These are phyloP conservation scores for Globisporangium acanthophoron DNA, from an alignment of 352 stramenopile genomes.

Conservation along the genomic window DNA sequence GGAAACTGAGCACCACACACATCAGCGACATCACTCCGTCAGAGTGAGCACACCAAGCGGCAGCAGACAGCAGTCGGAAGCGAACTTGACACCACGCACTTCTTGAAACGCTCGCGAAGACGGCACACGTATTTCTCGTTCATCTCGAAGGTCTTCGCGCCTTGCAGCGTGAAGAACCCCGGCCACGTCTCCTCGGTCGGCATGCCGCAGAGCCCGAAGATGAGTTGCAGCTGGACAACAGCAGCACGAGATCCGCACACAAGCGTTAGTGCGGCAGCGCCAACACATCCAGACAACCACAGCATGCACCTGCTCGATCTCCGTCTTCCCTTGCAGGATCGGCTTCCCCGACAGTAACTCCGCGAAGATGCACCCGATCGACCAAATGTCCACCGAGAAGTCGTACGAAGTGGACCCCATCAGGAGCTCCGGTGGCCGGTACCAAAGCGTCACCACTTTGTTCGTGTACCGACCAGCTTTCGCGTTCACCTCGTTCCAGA, in stretches of 20 bases:
- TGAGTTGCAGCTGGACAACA: conserved; percentile 61
- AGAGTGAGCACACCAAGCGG: too few relatives aligned
- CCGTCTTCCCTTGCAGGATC: conserved; percentile 78
- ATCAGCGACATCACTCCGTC: neutral
- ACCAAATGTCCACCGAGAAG: conserved; percentile 93
- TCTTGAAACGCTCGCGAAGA: conserved; percentile 74
- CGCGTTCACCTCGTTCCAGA: conserved; percentile 83
- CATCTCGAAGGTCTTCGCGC: conserved; percentile 57
- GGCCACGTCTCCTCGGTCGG: conserved; percentile 81
- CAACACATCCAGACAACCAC: too few relatives aligned
- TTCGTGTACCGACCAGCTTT: conserved; percentile 88
- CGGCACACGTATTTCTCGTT: conserved; percentile 77
- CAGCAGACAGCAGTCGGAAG: neutral
- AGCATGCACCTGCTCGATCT: conserved; percentile 67
- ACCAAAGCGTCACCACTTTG: conserved; percentile 96
- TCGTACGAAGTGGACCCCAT: conserved; percentile 91
- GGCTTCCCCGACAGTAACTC: conserved; percentile 74
- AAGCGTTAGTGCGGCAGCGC: too few relatives aligned
- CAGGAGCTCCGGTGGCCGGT: conserved; percentile 90
- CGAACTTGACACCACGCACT: conserved; percentile 25
- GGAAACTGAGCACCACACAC: conserved; percentile 36
- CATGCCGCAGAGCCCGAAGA: conserved; percentile 72
- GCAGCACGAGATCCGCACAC: neutral
- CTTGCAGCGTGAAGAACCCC: conserved; percentile 67
- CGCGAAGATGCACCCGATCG: conserved; percentile 87